Base-by-base conservation (phyloP, 192 early-diverging fungal genomes). In the Coemansia sp. region DNA sequence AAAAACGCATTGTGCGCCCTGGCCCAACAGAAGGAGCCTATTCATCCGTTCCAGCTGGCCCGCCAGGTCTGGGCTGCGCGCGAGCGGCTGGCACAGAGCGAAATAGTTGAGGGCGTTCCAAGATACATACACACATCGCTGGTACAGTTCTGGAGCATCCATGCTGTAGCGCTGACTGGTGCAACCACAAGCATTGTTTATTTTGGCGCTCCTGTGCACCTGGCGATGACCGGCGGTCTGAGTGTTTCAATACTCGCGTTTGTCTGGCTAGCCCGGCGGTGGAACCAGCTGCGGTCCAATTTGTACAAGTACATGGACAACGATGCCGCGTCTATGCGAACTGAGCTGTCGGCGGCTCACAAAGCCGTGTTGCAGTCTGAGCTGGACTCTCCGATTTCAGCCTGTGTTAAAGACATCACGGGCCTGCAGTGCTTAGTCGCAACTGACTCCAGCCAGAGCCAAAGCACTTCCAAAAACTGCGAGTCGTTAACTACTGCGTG, bases 111-210 rank as follows among this genome's bases (percentile, higher is more conserved):
- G 1, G 22, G 47, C 16, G 61, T 79, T 24, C 76, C 76, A 2
- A 19, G 48, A n/a, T 64, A 79, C 32, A 64, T 74, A 10, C 76
- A 54, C 56, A 66, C 57, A 29, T 79, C 76, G 35, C 66, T 79
- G 29, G 37, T 64, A 18, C 64, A 66, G 63, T 74, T 74, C 59
- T 79, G 76, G 76, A 49, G 64, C 38, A 73, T 73, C 20, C 37
- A 70, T n/a, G 70, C 64, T 2, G 27, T 39, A 16, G 71, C 71
- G 4, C 39, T 74, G 16, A 39, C 67, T 3, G 61, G 57, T 14
- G 50, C 64, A 3, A 39, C 41, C 0, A 37, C 64, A 8, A 48
- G 67, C 39, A 14, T 32, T 10, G 18, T 47, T 1, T 64, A 63
- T 24, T 59, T 62, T 26, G 57, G 49, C 19, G 14, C 19, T 1